Evolutionary conservation across 176 grass and related monocot genomes (phyloP), one percentile per base, ranked within the genome.

Genomic region (Triticum monococcum): DNA sequence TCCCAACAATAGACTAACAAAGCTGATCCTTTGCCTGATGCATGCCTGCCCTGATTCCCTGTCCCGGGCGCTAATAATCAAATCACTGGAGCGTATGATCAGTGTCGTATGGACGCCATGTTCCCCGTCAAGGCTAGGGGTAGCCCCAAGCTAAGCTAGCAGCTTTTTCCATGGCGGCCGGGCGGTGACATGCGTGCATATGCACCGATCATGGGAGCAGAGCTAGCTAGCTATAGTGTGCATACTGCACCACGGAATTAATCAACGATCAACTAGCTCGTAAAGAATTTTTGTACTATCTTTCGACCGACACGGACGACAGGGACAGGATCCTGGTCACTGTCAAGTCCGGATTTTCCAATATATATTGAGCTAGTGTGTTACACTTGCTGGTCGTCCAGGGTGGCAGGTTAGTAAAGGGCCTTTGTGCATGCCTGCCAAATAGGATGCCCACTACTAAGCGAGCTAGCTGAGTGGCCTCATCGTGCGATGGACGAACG

Each of bases 391-490:
- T 57, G 25, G 13, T n/a, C 2, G 81, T 68, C 40, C 74, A 79
- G 71, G 46, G 46, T 77, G 86, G 86, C 85, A 13, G 38, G 6
- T 25, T 73, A 41, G 4, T 23, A 80, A 43, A 79, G 50, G 36
- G 36, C 17, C 85, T 87, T 87, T 72, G 45, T 43, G 65, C 25
- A 64, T 65, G 38, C 25, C 37, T 26, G 85, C 73, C 80, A 35
- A 83, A 80, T 80, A 80, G 75, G 81, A 84, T 13, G 62, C 11
- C 56, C 54, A 84, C 87, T 79, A 26, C 24, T 72, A 9, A 57
- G 52, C 50, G 0, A 56, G 25, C 16, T 28, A 36, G 17, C 63
- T 61, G 43, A 36, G 31, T 41, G 72, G 62, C 25, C 48, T 63
- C 52, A 7, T 72, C 18, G 85, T 71, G 75, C 24, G 8, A 57